Evolutionary conservation across 2,329 filamentous ascomycete genomes (phyloP).

Genomic region (Drechslera avenae): DNA sequence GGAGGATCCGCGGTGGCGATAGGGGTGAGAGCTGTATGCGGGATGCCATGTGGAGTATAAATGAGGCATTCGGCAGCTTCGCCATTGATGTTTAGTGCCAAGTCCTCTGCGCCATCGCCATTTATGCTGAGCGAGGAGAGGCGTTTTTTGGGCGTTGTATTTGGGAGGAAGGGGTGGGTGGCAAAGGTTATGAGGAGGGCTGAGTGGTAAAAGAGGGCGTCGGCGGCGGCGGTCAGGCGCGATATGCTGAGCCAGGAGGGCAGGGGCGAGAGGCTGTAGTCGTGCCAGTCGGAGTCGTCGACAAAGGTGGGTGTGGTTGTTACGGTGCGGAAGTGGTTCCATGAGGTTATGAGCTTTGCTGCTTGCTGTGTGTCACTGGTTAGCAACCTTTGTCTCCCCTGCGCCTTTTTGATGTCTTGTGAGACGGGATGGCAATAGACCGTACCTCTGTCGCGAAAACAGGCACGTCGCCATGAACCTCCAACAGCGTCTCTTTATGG

Average conservation of each 20-base stretch:
- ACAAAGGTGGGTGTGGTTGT: slow-evolving; percentile 56
- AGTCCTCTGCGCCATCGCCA: slow-evolving; percentile 33
- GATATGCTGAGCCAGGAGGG: slow-evolving; percentile 67
- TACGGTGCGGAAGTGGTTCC: slow-evolving; percentile 65
- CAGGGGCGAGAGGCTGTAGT: slow-evolving; percentile 53
- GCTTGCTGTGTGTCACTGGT: slow-evolving; percentile 60
- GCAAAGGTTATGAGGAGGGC: slow-evolving; percentile 65
- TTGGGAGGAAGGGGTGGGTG: slow-evolving; percentile 36
- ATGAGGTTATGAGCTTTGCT: slow-evolving; percentile 60
- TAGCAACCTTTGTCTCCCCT: background rate
- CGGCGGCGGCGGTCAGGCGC: slow-evolving; percentile 59
- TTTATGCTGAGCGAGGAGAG: slow-evolving; percentile 37
- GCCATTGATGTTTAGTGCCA: slow-evolving; percentile 10
- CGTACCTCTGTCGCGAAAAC: slow-evolving; percentile 61
- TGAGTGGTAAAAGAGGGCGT: slow-evolving; percentile 62
- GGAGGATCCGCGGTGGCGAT: slow-evolving; percentile 53
- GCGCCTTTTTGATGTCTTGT: too few relatives aligned
- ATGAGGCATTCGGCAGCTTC: slow-evolving; percentile 60
- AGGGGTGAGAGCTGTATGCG: slow-evolving; percentile 52
- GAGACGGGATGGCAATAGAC: background rate
- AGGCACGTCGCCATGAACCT: slow-evolving; percentile 60
- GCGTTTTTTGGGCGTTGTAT: slow-evolving; percentile 37
- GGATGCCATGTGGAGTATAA: slow-evolving; percentile 69
- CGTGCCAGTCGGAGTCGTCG: slow-evolving; percentile 52
- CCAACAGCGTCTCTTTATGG: slow-evolving; percentile 64